Evolutionary conservation across 2,329 filamentous ascomycete species (phyloP), one percentile per base, ranked within the genome.

Genomic region (Fusarium graminum): DNA sequence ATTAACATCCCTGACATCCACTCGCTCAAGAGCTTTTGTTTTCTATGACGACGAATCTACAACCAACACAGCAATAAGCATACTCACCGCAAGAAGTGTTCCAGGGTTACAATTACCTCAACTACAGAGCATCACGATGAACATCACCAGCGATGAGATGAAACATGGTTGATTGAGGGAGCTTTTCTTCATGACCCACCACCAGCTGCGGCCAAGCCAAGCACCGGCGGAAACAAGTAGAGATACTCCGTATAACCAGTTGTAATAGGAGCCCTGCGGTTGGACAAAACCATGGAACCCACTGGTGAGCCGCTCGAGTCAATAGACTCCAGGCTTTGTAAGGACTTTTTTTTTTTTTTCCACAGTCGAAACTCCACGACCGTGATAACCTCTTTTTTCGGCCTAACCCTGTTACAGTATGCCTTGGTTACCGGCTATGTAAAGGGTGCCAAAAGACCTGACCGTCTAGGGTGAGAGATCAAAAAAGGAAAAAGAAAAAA

Each of bases 241-340:
- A 57, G 59, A 58, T 47, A 22, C 6, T 22, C 22, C 22, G 22
- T 22, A 47, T 60, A 64, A 59, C 47, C 44, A 36, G 26, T 67
- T 22, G 67, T 66, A 72, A 69, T 71, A 69, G 59, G 63, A 60
- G 63, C 61, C 59, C 57, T 71, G 60, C 67, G 62, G 65, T 73
- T 73, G 67, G 69, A 45, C 56, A 63, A 25, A 22, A 22, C 4
- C 22, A 6, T 52, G 46, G 65, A 61, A 52, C 32, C 32, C 34
- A 36, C 49, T 25, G 41, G 42, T 59, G 43, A 46, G 34, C 47
- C 54, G 39, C 16, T 59, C 39, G 36, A 52, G 51, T 42, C 12
- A 38, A 46, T 46, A 43, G 38, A 52, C 52, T 13, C 46, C 59
- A 49, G 34, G 14, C 43, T 30, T 36, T 43, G 36, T 34, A 53